Evolutionary conservation across 2,329 filamentous ascomycete genomes (phyloP).

Genomic region (Lithohypha guttulata): DNA sequence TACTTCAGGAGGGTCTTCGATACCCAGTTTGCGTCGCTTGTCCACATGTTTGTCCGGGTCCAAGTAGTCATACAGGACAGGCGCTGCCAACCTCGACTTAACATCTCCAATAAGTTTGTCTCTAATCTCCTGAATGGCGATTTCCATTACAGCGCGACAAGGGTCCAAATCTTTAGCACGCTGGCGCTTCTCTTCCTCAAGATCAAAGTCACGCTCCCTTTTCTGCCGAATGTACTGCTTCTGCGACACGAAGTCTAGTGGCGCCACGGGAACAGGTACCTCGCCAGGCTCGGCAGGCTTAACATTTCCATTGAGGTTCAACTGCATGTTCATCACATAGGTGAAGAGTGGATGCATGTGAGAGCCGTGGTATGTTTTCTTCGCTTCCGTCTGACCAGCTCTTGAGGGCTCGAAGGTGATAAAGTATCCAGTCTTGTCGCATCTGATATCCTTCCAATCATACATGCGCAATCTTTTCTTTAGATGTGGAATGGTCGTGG

Average conservation of each 20-base stretch:
- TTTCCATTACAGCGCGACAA: constrained; percentile 69
- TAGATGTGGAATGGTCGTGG: constrained; percentile 77
- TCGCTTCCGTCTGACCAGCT: constrained; percentile 66
- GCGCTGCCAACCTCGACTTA: constrained; percentile 73
- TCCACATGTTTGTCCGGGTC: constrained; percentile 68
- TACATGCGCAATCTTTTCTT: constrained; percentile 80
- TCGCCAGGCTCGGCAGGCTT: constrained; percentile 49
- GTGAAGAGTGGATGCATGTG: constrained; percentile 81
- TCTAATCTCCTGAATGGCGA: constrained; percentile 67
- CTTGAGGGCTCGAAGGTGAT: constrained; percentile 76
- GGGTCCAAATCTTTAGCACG: constrained; percentile 82
- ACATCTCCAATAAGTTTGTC: constrained; percentile 84
- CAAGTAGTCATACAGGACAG: constrained; percentile 67
- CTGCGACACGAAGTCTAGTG: constrained; percentile 12
- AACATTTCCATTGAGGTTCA: constrained; percentile 57
- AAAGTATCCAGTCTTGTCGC: constrained; percentile 81
- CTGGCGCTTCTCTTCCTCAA: constrained; percentile 83
- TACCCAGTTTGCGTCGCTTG: constrained; percentile 70
- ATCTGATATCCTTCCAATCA: constrained; percentile 67
- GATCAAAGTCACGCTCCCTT: constrained; percentile 66
- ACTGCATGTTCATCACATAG: constrained; percentile 85
- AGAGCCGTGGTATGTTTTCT: constrained; percentile 66
- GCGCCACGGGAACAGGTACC: constrained; percentile 6
- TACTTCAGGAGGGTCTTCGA: constrained; percentile 56
- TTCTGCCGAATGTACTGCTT: constrained; percentile 38